Conservation (phyloP, 2,329 filamentous ascomycete species). For the Monilinia aucupariae region DNA sequence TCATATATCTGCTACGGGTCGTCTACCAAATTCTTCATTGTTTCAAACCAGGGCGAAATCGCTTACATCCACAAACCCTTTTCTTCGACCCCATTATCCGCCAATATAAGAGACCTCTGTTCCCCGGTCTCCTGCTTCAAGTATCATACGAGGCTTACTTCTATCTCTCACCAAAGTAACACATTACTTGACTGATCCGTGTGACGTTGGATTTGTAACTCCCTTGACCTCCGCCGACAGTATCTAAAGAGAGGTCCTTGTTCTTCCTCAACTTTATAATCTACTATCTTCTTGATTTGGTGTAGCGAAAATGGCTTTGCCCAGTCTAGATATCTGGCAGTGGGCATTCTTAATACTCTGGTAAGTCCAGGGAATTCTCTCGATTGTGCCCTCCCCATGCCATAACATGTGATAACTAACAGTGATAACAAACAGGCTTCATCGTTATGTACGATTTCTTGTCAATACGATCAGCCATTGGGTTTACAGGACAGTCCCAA, state of each 20-base stretch:
- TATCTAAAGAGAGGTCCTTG: neutral
- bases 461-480: constrained; percentile 83
- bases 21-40: constrained; percentile 4
- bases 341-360: constrained; percentile 28
- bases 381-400: neutral
- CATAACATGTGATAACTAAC: neutral
- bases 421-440: constrained; percentile 52
- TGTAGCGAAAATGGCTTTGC: neutral
- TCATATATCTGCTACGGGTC: constrained; percentile 9
- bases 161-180: neutral
- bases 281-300: constrained; percentile 7
- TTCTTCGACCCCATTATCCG: neutral
- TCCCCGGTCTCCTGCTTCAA: neutral
- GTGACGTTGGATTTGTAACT: constrained; percentile 3
- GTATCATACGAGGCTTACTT: neutral
- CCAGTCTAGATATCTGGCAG: constrained; percentile 24
- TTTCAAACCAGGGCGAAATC: neutral
- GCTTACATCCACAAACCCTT: neutral
- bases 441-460: constrained; percentile 80
- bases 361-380: constrained; percentile 20
- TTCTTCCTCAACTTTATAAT: constrained; percentile 6
- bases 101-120: neutral
- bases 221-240: neutral
- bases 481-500: constrained; percentile 78
- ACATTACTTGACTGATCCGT: neutral